phyloP scores from a whole-genome alignment of 129 eudicot species.

The Scalesia atractyloides region DNA sequence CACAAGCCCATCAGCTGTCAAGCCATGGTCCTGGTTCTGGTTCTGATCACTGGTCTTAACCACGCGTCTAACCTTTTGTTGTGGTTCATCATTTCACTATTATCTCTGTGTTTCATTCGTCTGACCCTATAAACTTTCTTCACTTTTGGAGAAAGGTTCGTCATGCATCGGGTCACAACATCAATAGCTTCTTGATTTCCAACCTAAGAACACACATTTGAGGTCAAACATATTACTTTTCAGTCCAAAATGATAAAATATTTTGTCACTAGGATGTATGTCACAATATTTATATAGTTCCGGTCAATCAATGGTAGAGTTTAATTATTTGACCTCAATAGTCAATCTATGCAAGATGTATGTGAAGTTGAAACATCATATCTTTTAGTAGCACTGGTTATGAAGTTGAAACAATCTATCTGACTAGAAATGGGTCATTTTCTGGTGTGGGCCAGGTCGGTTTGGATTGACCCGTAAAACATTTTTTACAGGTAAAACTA shows the following conservation, averaged over 20 bases:
- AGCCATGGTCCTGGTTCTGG: conserved; percentile 31
- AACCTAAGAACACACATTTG: conserved; percentile 50
- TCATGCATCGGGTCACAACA: conserved; percentile 44
- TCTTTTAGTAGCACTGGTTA: too few species aligned
- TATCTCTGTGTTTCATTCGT: conserved; percentile 30
- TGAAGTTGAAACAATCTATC: too few species aligned
- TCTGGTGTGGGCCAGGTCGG: too few species aligned
- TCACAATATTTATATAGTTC: too few species aligned
- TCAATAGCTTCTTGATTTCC: conserved; percentile 90
- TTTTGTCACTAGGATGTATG: neutral
- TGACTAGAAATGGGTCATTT: too few species aligned
- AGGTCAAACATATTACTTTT: conserved; percentile 2
- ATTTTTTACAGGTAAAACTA: too few species aligned
- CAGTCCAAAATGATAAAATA: neutral
- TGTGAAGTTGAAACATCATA: too few species aligned
- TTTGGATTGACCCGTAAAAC: too few species aligned
- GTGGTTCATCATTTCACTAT: conserved; percentile 64
- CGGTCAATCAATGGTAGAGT: too few species aligned
- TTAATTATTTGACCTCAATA: too few species aligned
- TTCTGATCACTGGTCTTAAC: conserved; percentile 8
- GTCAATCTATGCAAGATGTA: too few species aligned
- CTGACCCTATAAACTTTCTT: conserved; percentile 49
- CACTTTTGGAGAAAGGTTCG: conserved; percentile 50
- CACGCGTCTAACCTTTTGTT: conserved; percentile 43
- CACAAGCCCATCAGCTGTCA: conserved; percentile 41